Percentiles rank a stretch among this genome's conserved stretches.
These are phyloP conservation scores for Hebeloma cylindrosporum DNA, from an alignment of 768 basidiomycete genomes.

Conservation along the genomic window DNA sequence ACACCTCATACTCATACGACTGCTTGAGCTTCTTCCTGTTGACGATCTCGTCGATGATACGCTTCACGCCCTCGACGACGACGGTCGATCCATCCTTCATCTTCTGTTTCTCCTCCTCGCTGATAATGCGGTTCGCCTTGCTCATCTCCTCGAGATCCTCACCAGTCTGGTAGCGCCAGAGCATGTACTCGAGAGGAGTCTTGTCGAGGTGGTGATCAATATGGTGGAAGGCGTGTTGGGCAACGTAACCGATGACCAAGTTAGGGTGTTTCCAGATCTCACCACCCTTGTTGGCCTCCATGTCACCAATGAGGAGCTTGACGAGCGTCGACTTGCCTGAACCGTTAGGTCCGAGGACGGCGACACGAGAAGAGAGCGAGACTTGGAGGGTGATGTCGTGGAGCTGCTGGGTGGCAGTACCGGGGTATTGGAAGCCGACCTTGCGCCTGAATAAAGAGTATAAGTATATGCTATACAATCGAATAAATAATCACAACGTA, in stretches of 20 bases:
- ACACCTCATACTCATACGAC: conserved; percentile 97
- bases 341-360: conserved; percentile 97
- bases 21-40: conserved; percentile 98
- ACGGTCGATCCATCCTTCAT: conserved; percentile 94
- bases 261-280: conserved; percentile 99
- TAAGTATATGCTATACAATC: conserved; percentile 3
- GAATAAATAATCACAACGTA: conserved; percentile 17
- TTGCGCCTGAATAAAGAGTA: conserved; percentile 51
- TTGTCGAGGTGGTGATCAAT: conserved; percentile 98
- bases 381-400: conserved; percentile 96
- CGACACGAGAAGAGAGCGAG: conserved; percentile 97
- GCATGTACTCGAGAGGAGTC: conserved; percentile 98
- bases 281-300: conserved; percentile 95
- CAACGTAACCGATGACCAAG: conserved; percentile 98
- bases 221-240: conserved; percentile 99
- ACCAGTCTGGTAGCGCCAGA: conserved; percentile 99
- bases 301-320: conserved; percentile 94
- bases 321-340: conserved; percentile 98
- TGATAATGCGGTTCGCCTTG: conserved; percentile 87
- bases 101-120: conserved; percentile 86
- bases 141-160: conserved; percentile 96
- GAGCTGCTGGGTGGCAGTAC: conserved; percentile 82
- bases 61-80: conserved; percentile 92
- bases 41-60: conserved; percentile 89
- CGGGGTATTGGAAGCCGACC: conserved; percentile 96